A percentile compares a stretch with the other conserved stretches of the same genome.
phyloP scores from a whole-genome alignment of 2,329 filamentous ascomycete species.

The Nothophaeocryptopus gaeumannii region DNA sequence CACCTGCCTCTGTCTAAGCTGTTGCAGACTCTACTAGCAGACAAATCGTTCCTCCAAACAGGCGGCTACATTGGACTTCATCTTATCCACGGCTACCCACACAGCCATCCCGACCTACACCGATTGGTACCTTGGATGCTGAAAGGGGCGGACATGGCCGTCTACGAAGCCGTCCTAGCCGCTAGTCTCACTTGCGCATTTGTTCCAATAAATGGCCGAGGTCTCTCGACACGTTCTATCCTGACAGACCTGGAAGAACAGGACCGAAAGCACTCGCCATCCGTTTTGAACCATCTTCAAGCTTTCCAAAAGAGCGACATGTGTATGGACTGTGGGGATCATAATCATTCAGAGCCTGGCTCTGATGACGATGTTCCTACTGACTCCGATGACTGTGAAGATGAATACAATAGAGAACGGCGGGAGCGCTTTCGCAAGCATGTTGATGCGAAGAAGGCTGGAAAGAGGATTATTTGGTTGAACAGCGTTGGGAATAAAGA shows the following conservation, averaged over 20 bases:
- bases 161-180: constrained; percentile 1
- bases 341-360: too few species aligned
- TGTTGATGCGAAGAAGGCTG: not conserved
- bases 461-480: constrained; percentile 1
- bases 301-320: too few species aligned
- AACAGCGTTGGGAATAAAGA: constrained; percentile 1
- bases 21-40: not conserved
- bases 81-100: constrained; percentile 6
- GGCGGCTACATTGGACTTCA: constrained; percentile 3
- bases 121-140: constrained; percentile 2
- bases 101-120: not conserved
- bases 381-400: too few species aligned
- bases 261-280: not conserved
- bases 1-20: not conserved
- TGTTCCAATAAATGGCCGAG: not conserved
- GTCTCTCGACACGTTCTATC: not conserved
- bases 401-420: too few species aligned
- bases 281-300: too few species aligned
- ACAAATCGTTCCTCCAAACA: not conserved
- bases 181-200: not conserved
- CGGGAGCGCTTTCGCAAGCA: not conserved
- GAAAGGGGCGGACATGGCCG: constrained; percentile 8
- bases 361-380: too few species aligned
- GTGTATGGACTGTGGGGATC: too few species aligned
- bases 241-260: not conserved